Conservation (phyloP, 495 filamentous ascomycete genomes). For the Aspergillus homomorphus region DNA sequence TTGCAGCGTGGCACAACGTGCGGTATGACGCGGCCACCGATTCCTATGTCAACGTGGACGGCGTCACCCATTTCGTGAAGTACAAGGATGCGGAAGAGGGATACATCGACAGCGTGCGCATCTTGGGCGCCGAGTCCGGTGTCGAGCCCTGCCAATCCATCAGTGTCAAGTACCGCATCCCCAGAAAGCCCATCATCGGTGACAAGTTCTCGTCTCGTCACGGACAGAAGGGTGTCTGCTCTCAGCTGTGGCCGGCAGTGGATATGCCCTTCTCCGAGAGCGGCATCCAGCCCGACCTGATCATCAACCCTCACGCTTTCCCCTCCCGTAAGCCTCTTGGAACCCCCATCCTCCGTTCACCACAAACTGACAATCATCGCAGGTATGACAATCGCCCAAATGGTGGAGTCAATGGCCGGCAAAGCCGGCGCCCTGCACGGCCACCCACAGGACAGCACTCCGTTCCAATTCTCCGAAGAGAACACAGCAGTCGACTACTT, state of each 20-base stretch:
- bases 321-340: conserved; percentile 75
- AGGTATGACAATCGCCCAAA: conserved; percentile 98
- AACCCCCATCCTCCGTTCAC: too few relatives aligned
- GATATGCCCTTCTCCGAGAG: conserved; percentile 99
- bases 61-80: conserved; percentile 74
- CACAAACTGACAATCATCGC: neutral
- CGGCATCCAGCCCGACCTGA: conserved; percentile 94
- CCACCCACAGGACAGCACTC: conserved; percentile 88
- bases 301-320: conserved; percentile 99
- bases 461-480: conserved; percentile 90
- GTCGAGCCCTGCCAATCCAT: conserved; percentile 78
- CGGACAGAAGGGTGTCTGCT: conserved; percentile 68
- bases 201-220: conserved; percentile 60
- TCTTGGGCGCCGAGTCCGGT: conserved; percentile 79
- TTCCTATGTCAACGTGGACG: conserved; percentile 68
- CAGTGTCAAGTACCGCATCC: conserved; percentile 88
- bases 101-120: conserved; percentile 87
- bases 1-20: conserved; percentile 89
- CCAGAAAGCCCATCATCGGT: conserved; percentile 87
- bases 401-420: conserved; percentile 93
- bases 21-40: conserved; percentile 63
- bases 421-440: conserved; percentile 94
- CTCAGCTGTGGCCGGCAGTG: conserved; percentile 90
- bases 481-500: conserved; percentile 93
- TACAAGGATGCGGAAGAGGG: conserved; percentile 88